phyloP scores from a whole-genome alignment of 768 basidiomycete species.

The Xerocomellus amylosporus region DNA sequence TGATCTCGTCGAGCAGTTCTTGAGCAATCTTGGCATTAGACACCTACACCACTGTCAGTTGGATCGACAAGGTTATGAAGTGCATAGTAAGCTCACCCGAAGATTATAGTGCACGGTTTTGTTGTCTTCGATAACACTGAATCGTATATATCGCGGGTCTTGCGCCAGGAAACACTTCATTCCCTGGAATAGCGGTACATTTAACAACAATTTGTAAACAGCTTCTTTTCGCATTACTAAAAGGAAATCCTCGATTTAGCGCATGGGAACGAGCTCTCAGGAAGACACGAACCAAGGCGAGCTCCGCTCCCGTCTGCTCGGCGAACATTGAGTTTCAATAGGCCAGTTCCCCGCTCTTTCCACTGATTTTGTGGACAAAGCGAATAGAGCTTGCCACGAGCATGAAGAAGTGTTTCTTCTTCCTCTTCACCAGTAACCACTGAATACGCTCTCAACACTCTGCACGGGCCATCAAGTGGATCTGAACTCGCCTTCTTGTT shows the following conservation, averaged over 20 bases:
- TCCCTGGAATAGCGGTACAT: conserved; percentile 72
- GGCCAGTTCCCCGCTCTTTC: conserved; percentile 77
- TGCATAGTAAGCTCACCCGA: conserved; percentile 45
- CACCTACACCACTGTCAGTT: conserved; percentile 41
- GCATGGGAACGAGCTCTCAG: not conserved
- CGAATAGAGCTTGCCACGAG: conserved; percentile 71
- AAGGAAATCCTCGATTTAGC: conserved; percentile 8
- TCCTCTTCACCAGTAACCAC: conserved; percentile 81
- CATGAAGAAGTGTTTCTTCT: conserved; percentile 72
- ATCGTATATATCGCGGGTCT: conserved; percentile 76
- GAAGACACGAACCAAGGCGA: conserved; percentile 50
- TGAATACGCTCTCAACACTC: conserved; percentile 26
- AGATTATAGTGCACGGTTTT: conserved; percentile 70
- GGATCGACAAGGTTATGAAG: not conserved
- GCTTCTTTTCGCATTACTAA: conserved; percentile 87
- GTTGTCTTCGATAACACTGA: conserved; percentile 67
- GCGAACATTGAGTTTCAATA: conserved; percentile 65
- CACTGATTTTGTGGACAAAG: conserved; percentile 59
- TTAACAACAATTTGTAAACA: conserved; percentile 69
- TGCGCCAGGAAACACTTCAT: conserved; percentile 73
- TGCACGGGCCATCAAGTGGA: not conserved
- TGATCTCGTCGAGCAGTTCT: conserved; percentile 59
- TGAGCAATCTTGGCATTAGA: conserved; percentile 67
- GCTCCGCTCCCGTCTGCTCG: conserved; percentile 63
- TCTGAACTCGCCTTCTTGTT: conserved; percentile 59